Percentiles rank a stretch among this genome's conserved stretches.
Conservation (phyloP, 305 asterid genomes). For the Solanum hybrid region DNA sequence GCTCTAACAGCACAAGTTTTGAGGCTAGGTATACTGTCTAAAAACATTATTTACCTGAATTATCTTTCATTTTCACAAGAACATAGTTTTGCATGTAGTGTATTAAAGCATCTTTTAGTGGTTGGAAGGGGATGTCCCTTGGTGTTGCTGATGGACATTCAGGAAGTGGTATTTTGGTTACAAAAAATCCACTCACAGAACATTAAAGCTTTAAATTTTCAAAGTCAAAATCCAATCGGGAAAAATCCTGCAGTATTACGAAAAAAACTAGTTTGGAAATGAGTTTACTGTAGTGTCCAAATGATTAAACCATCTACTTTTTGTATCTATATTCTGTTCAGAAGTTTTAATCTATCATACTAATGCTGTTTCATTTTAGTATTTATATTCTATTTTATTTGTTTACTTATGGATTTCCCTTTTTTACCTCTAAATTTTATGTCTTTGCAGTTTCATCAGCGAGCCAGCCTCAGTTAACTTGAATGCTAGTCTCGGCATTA, state of each 20-base stretch:
- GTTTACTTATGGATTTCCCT: background rate
- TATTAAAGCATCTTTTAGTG: background rate
- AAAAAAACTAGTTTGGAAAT: background rate
- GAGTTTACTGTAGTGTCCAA: background rate
- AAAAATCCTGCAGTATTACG: background rate
- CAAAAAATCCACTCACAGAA: background rate
- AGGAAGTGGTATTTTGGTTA: background rate
- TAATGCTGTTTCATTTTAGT: background rate
- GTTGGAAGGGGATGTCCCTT: background rate
- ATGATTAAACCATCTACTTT: background rate
- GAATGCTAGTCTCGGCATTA: constrained; percentile 51
- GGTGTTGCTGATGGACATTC: background rate
- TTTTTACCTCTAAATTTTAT: background rate
- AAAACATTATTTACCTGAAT: background rate
- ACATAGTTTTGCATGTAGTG: background rate
- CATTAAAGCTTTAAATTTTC: background rate
- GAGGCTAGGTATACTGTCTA: constrained; percentile 61
- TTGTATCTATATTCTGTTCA: background rate
- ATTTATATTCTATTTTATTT: background rate
- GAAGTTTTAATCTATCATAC: background rate
- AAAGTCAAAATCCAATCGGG: background rate
- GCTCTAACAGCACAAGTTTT: constrained; percentile 52
- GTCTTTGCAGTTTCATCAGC: constrained; percentile 51
- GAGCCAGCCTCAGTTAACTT: constrained; percentile 59
- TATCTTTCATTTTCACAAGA: background rate